Conservation (phyloP, 139 green algal species). For the Closterium sp. region DNA sequence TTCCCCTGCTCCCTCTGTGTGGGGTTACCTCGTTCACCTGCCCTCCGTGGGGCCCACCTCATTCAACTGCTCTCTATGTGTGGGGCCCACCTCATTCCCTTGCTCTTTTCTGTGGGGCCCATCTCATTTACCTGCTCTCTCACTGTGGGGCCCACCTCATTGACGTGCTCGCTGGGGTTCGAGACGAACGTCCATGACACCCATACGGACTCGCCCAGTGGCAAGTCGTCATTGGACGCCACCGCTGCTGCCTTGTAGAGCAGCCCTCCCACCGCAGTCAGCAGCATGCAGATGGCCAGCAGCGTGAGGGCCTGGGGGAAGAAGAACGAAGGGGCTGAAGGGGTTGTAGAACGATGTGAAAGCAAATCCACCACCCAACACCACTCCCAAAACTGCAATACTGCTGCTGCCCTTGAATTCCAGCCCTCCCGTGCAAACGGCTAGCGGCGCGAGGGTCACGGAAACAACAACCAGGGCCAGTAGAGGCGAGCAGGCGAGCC, state of each 20-base stretch:
- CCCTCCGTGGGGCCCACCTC: not conserved
- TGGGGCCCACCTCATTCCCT: too few relatives aligned
- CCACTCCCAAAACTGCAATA: too few relatives aligned
- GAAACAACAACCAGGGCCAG: not conserved
- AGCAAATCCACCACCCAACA: not conserved
- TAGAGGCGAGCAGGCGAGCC: not conserved
- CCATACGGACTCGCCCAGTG: not conserved
- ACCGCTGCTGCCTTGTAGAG: not conserved
- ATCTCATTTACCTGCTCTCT: too few relatives aligned
- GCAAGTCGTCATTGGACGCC: not conserved
- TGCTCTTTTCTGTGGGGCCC: too few relatives aligned
- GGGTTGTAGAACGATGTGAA: not conserved
- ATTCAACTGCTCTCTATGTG: too few relatives aligned
- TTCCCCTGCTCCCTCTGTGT: too few relatives aligned
- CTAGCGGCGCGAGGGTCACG: not conserved
- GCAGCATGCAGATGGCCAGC: not conserved
- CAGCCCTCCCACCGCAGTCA: not conserved
- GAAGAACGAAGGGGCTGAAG: not conserved
- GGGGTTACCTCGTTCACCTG: too few relatives aligned
- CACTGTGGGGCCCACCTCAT: not conserved
- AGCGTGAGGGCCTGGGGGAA: not conserved
- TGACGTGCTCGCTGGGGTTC: not conserved
- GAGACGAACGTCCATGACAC: not conserved
- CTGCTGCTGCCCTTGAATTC: not conserved
- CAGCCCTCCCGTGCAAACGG: not conserved